Base-by-base conservation (phyloP, 2,329 filamentous ascomycete genomes). In the Fusarium annulatum region DNA sequence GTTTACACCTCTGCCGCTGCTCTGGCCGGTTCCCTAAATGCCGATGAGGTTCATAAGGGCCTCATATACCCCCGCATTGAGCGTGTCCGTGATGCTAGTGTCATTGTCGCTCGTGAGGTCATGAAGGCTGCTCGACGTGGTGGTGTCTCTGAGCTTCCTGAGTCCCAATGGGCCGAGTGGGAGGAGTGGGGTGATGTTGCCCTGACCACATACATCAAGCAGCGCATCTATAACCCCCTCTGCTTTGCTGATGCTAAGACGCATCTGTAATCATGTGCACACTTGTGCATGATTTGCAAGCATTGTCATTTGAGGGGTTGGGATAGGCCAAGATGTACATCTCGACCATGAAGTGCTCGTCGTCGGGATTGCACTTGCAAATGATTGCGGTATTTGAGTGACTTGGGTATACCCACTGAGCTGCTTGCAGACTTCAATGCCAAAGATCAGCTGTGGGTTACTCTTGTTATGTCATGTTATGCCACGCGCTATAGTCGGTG, bases 1-100 rank as follows among this genome's bases (percentile, higher is more conserved):
- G 95, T 99, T 80, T 98, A 98, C 85, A 95, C 93, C 56, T 96
- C 95, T 38, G 96, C 94, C 34, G 92, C 92, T 45, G 92, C 94
- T 9, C 89, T 98, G 26, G 90, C 94, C 21, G 91, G 90, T 66
- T 91, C 93, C 39, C 88, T 99, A 69, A 95, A 92, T 72, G 87
- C 90, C 43, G 92, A 96, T 71, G 96, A 99, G 86, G 86, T 94
- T 78, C 90, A 92, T 63, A 90, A 92, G 81, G 94, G 94, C 61
- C 91, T 97, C 81, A 92, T 98, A 79, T 98, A 99, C 86, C 96
- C 94, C 18, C 90, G 92, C 80, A 94, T 99, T 80, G 91, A 94
- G 82, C 93, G 96, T 72, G 97, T 99, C 74, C 91, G 96, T 49
- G 94, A 98, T 38, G 95, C 97, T 67, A 96, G 92, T 80, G 88